phyloP scores from a whole-genome alignment of 352 stramenopile genomes.

The Globisporangium takayamanum region DNA sequence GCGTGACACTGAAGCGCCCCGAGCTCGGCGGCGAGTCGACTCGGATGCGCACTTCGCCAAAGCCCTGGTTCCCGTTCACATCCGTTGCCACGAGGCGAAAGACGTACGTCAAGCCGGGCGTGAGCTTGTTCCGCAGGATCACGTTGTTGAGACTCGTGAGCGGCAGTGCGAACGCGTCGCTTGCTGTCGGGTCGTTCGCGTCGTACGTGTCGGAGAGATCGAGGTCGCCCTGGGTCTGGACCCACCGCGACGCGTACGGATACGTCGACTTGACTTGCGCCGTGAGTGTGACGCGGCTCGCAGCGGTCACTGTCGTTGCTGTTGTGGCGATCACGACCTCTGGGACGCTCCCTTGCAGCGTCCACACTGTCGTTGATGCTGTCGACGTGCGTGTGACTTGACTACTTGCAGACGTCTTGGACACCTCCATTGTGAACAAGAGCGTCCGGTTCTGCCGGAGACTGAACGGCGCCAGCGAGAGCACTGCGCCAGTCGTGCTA shows the following conservation, averaged over 20 bases:
- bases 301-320: slow-evolving; percentile 39
- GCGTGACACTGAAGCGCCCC: slow-evolving; percentile 37
- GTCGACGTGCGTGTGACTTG: slow-evolving; percentile 6
- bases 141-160: slow-evolving; percentile 47
- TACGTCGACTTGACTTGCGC: slow-evolving; percentile 48
- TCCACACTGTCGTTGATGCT: slow-evolving; percentile 39
- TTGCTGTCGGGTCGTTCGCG: slow-evolving; percentile 18
- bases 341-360: slow-evolving; percentile 33
- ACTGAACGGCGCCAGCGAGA: slow-evolving; percentile 40
- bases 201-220: slow-evolving; percentile 19
- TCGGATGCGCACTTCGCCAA: slow-evolving; percentile 34
- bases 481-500: slow-evolving; percentile 5
- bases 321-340: slow-evolving; percentile 27
- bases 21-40: slow-evolving; percentile 62
- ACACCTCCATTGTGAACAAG: slow-evolving; percentile 36
- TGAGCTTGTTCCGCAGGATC: slow-evolving; percentile 48
- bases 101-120: slow-evolving; percentile 52
- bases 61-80: slow-evolving; percentile 45
- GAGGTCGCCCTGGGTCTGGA: slow-evolving; percentile 54
- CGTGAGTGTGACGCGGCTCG: slow-evolving; percentile 29
- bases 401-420: slow-evolving; percentile 15
- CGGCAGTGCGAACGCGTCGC: slow-evolving; percentile 42
- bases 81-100: slow-evolving; percentile 56
- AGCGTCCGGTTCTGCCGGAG: slow-evolving; percentile 33
- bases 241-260: slow-evolving; percentile 47